Conservation (phyloP, 2,329 filamentous ascomycete genomes). For the Pestalotiopsis sp. region DNA sequence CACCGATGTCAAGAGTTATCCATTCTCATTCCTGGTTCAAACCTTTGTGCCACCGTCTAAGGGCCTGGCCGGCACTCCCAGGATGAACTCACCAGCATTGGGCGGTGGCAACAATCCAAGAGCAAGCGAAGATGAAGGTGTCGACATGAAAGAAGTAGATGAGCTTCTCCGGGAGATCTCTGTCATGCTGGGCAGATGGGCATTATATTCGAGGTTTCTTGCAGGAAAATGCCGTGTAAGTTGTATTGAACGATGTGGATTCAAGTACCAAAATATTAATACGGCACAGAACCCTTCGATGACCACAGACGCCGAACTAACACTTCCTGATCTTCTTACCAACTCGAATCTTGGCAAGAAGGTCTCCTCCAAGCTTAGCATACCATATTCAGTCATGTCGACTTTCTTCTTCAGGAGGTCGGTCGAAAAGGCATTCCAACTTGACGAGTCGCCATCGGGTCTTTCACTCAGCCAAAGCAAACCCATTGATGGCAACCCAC, state of each 20-base stretch:
- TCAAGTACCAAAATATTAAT: constrained; percentile 25
- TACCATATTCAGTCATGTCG: constrained; percentile 87
- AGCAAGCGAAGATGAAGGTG: constrained; percentile 81
- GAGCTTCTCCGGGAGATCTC: constrained; percentile 83
- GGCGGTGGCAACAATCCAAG: constrained; percentile 55
- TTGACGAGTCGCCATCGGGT: constrained; percentile 84
- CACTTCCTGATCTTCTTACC: constrained; percentile 70
- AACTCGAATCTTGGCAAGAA: constrained; percentile 83
- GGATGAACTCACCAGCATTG: constrained; percentile 74
- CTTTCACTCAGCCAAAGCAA: constrained; percentile 74
- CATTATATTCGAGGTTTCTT: constrained; percentile 86
- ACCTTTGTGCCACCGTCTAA: constrained; percentile 80
- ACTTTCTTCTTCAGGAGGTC: constrained; percentile 96
- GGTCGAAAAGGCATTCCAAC: constrained; percentile 95
- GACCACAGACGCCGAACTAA: constrained; percentile 56
- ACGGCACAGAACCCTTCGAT: constrained; percentile 47
- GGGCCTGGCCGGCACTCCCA: constrained; percentile 58
- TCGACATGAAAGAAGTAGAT: constrained; percentile 97
- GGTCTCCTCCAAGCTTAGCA: constrained; percentile 69
- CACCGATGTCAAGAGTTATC: constrained; percentile 96
- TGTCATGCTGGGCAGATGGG: constrained; percentile 91
- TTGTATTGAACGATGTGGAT: constrained; percentile 20
- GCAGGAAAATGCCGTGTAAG: constrained; percentile 80
- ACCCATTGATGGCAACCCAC: constrained; percentile 73
- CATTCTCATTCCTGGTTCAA: constrained; percentile 94